Percentiles rank a stretch among this genome's conserved stretches.
These are phyloP conservation scores for Stephanodiscus minutulus DNA, from an alignment of 108 stramenopile genomes.

Conservation along the genomic window DNA sequence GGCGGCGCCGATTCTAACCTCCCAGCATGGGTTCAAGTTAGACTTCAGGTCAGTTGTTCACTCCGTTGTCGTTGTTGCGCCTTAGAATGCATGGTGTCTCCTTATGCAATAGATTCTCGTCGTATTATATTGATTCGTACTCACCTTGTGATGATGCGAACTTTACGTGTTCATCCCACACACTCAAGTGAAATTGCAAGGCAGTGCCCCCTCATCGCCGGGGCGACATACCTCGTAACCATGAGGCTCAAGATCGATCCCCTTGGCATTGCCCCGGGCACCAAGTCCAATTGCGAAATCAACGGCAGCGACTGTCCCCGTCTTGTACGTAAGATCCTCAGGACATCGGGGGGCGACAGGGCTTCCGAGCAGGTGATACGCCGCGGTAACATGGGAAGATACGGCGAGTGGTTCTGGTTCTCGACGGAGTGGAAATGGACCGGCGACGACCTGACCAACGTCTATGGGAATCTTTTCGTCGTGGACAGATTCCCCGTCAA, in stretches of 20 bases:
- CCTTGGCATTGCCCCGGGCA: conserved; percentile 16
- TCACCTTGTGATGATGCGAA: conserved; percentile 2
- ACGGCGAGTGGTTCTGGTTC: conserved; percentile 58
- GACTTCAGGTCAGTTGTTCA: conserved; percentile 7
- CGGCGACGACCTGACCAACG: conserved; percentile 24
- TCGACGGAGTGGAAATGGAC: conserved; percentile 36
- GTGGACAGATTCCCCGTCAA: conserved; percentile 45
- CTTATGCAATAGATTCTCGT: background rate
- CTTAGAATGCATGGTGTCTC: background rate
- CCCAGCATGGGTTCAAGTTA: conserved; percentile 11
- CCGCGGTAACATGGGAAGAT: conserved; percentile 28
- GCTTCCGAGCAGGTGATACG: background rate
- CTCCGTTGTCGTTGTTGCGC: background rate
- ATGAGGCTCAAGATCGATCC: conserved; percentile 50
- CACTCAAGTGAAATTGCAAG: background rate
- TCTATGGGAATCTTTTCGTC: conserved; percentile 44
- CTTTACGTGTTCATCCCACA: background rate
- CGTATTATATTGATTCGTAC: conserved; percentile 23
- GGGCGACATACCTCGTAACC: conserved; percentile 46
- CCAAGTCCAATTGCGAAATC: conserved; percentile 29
- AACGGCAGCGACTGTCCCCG: conserved; percentile 24
- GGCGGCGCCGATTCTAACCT: background rate
- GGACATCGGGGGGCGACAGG: background rate
- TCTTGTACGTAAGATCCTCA: conserved; percentile 24
- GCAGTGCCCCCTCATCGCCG: conserved; percentile 32